Conservation (phyloP, 495 filamentous ascomycete species). For the Penicillium canescens region DNA sequence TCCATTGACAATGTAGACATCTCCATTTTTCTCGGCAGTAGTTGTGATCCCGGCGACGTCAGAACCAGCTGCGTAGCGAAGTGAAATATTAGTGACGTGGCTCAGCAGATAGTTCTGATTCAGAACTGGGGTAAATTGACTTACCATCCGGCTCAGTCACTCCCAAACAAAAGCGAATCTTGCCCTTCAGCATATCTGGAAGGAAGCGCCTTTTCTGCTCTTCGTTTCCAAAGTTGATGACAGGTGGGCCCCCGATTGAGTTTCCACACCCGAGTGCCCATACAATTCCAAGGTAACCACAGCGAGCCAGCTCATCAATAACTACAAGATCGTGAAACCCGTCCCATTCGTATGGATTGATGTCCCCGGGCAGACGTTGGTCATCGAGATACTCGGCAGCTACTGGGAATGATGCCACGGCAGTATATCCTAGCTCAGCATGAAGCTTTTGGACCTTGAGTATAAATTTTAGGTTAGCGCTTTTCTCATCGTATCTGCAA, state of each 20-base stretch:
- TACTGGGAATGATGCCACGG: constrained; percentile 19
- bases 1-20: constrained; percentile 51
- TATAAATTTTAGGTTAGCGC: no score
- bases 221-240: constrained; percentile 46
- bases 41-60: constrained; percentile 52
- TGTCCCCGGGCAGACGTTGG: constrained; percentile 30
- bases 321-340: constrained; percentile 41
- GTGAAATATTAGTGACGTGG: no score
- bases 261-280: constrained; percentile 46
- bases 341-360: constrained; percentile 37
- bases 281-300: constrained; percentile 36
- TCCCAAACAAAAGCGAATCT: constrained; percentile 46
- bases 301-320: constrained; percentile 41
- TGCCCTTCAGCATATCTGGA: constrained; percentile 40
- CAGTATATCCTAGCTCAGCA: constrained; percentile 24
- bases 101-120: no score
- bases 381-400: constrained; percentile 16
- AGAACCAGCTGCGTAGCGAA: constrained; percentile 28
- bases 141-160: constrained; percentile 49
- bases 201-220: constrained; percentile 45
- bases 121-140: not conserved
- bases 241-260: constrained; percentile 47
- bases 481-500: no score
- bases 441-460: constrained; percentile 18
- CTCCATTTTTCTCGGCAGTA: constrained; percentile 37